Base-by-base conservation (phyloP, 1,284 basidiomycete species). In the Trametes polyzona region DNA sequence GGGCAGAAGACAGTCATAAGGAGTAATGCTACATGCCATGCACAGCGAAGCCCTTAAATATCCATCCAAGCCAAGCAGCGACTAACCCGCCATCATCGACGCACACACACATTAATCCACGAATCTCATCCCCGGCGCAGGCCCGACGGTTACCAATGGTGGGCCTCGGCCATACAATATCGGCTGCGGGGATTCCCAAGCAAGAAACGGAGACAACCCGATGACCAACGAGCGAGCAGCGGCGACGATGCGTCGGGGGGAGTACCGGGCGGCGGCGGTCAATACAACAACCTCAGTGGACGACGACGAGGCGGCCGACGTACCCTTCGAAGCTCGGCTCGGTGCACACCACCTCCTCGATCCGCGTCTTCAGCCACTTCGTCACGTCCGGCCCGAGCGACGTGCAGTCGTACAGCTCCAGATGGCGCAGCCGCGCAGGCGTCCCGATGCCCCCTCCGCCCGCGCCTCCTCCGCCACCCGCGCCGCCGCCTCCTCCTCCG, bases 371-470 rank as follows among this genome's bases (percentile, higher is more conserved):
- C 65, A 90, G 63, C 87, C 86, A 90, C 62, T 75, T 72, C 58
- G 87, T 71, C 46, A 90, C 84, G 66, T 89, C 87, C 67, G 79
- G 76, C 1, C 86, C 86, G 23, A 88, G 69, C 55, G 75, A 75
- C 36, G 81, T 74, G 69, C 86, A 88, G 53, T 89, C 86, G 59
- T 83, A 74, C 73, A 90, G 59, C 70, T 90, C 87, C 27, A 90
- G 66, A 48, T 75, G 73, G 62, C 74, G 77, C 59, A 90, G 69
- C 65, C 78, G 76, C 52, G 73, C 73, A 1, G 82, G 81, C 10
- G 73, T 65, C n/a, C 79, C 76, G 17, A 63, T 29, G 3, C 62
- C 56, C 17, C 63, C 57, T 23, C 64, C 32, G 3, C 63, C 56
- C 12, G 63, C 33, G 36, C 26, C 65, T 77, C 75, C 52, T 72